Conservation (phyloP, 2,329 filamentous ascomycete genomes). For the Ascochyta viciae-villosae region DNA sequence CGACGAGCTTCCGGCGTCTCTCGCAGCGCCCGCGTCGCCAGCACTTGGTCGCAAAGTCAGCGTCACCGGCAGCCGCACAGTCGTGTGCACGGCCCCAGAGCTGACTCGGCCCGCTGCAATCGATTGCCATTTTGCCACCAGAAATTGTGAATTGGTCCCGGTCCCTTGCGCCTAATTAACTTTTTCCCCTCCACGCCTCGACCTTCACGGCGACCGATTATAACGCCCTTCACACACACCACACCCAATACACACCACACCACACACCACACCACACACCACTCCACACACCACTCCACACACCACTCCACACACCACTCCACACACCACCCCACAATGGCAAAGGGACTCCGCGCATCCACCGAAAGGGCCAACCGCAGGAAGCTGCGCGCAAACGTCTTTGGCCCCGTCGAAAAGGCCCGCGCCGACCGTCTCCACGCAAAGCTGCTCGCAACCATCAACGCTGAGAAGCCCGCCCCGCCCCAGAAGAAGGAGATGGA, state of each 20-base stretch:
- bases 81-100: slow-evolving; percentile 14
- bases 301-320: slow-evolving; percentile 15
- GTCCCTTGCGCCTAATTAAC: neutral
- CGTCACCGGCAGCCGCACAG: slow-evolving; percentile 28
- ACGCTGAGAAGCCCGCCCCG: slow-evolving; percentile 71
- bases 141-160: slow-evolving; percentile 22
- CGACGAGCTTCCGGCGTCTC: slow-evolving; percentile 31
- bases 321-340: slow-evolving; percentile 66
- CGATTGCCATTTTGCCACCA: slow-evolving; percentile 26
- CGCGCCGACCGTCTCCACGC: slow-evolving; percentile 83
- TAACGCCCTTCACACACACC: neutral
- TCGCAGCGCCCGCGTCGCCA: slow-evolving; percentile 32
- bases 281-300: slow-evolving; percentile 14
- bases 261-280: slow-evolving; percentile 39
- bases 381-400: slow-evolving; percentile 79
- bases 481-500: slow-evolving; percentile 53
- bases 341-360: slow-evolving; percentile 83
- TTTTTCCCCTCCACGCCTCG: slow-evolving; percentile 19
- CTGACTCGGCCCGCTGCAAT: slow-evolving; percentile 9
- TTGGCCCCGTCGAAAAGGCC: slow-evolving; percentile 80
- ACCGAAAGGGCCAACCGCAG: slow-evolving; percentile 82
- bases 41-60: slow-evolving; percentile 32
- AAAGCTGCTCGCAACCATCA: slow-evolving; percentile 81
- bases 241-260: slow-evolving; percentile 19
- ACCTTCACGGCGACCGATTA: neutral